Conservation (phyloP, 352 stramenopile species). For the Phytopythium boreale region DNA sequence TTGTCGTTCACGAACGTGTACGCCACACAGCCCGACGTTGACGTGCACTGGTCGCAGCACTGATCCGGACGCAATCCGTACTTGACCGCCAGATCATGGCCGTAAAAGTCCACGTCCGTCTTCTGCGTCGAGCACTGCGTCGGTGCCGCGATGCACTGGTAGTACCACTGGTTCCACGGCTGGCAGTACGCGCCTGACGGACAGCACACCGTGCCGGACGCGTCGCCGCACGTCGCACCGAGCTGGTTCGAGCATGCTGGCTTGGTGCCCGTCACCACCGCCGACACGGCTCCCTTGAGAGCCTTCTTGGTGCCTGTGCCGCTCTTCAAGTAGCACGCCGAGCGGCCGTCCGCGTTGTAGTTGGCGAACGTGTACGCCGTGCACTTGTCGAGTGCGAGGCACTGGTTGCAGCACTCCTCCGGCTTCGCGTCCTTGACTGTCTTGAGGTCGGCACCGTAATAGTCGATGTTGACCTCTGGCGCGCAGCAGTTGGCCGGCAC, state of each 20-base stretch:
- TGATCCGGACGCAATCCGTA: constrained; percentile 3
- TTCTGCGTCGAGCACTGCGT: constrained; percentile 22
- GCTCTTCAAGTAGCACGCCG: constrained; percentile 31
- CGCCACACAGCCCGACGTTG: constrained; percentile 16
- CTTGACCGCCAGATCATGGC: constrained; percentile 26
- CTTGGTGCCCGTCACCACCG: constrained; percentile 10
- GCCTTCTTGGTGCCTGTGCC: constrained; percentile 13
- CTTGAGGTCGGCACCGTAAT: constrained; percentile 34
- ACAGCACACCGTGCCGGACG: constrained; percentile 20
- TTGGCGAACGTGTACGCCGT: constrained; percentile 29
- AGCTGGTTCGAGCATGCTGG: neutral
- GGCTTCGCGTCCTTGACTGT: constrained; percentile 18
- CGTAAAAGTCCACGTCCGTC: constrained; percentile 29
- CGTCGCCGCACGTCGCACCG: neutral
- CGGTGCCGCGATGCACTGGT: constrained; percentile 42
- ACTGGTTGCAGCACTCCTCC: constrained; percentile 18
- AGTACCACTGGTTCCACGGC: constrained; percentile 59
- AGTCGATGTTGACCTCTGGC: constrained; percentile 28
- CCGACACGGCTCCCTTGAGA: constrained; percentile 16
- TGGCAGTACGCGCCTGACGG: constrained; percentile 45
- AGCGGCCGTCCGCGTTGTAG: constrained; percentile 16
- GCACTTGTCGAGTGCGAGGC: constrained; percentile 10
- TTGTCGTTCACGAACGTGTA: constrained; percentile 42
- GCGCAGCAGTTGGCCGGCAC: constrained; percentile 22
- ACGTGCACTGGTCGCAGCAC: constrained; percentile 10